phyloP scores from a whole-genome alignment of 495 filamentous ascomycete genomes.

The Evernia prunastri region DNA sequence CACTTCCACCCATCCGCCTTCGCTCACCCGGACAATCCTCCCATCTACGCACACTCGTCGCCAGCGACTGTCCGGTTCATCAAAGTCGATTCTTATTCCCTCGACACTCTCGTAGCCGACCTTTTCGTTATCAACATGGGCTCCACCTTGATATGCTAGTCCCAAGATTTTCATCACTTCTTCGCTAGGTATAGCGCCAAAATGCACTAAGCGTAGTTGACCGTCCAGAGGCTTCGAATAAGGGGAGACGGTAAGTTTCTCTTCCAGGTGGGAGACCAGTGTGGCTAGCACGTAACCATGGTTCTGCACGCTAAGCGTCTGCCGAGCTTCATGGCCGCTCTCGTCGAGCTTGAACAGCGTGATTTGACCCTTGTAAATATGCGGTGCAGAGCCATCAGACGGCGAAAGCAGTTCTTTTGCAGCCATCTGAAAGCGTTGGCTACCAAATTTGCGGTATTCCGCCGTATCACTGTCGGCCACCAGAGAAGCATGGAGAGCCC shows the following conservation, averaged over 20 bases:
- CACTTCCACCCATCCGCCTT: conserved; percentile 67
- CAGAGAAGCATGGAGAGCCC: conserved; percentile 79
- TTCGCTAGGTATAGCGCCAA: conserved; percentile 55
- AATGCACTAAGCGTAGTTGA: conserved; percentile 62
- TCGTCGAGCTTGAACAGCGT: conserved; percentile 31
- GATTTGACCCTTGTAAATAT: conserved; percentile 62
- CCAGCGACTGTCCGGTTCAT: conserved; percentile 61
- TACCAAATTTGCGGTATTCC: conserved; percentile 66
- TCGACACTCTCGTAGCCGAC: conserved; percentile 64
- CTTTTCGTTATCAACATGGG: conserved; percentile 53
- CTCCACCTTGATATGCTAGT: conserved; percentile 65
- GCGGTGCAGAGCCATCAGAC: conserved; percentile 49
- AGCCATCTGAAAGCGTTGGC: conserved; percentile 73
- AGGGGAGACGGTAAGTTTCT: conserved; percentile 72
- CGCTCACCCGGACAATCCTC: conserved; percentile 64
- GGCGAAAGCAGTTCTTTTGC: conserved; percentile 66
- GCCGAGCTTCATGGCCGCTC: conserved; percentile 27
- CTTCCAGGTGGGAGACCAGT: conserved; percentile 72
- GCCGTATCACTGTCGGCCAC: conserved; percentile 83
- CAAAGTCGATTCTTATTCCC: conserved; percentile 56
- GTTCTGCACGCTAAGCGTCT: conserved; percentile 33
- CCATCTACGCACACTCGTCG: conserved; percentile 84
- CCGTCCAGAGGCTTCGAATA: conserved; percentile 58
- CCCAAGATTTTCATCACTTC: conserved; percentile 69
- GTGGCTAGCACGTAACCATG: conserved; percentile 73